Evolutionary conservation across 2,329 filamentous ascomycete genomes (phyloP), one percentile per base, ranked within the genome.

Genomic region (Plenodomus tracheiphilus): DNA sequence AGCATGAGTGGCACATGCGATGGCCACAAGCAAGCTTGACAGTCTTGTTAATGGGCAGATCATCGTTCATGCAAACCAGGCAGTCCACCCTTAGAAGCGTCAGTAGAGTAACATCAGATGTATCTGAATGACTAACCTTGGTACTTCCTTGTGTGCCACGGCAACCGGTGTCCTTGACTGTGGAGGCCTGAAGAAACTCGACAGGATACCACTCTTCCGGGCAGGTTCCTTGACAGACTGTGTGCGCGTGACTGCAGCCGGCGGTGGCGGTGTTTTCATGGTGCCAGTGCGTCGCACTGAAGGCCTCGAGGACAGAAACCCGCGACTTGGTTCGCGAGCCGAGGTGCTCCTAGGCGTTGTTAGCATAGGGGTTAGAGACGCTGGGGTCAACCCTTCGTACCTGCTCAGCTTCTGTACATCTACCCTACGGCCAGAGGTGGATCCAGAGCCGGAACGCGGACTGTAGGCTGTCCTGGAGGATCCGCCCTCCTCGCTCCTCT

Each of bases 1-100:
- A 77, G 69, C 91, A 96, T 7, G 79, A 70, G 56, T 88, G 80
- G 71, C 91, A 96, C 87, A 93, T 91, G 53, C 85, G 83, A 71
- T 96, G 91, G 2, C 85, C 85, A 68, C 91, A 96, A 58, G 83
- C 81, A 30, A 96, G 81, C 68, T 86, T 88, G 32, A 85, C 85
- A 28, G 86, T 82, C 69, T 84, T 85, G 50, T 78, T 78, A 9
- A 80, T 65, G 1, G 85, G 83, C 2, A 88, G 74, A 53, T 89
- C 85, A 54, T 89, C 86, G 34, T 78, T 79, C 65, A 86, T 75
- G 66, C 91, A 96, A 19, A 82, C 83, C 40, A 91, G 75, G 62
- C 91, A 96, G 62, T 87, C 81, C 38, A 87, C 80, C 49, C 86
- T 91, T 7, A 11, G 13, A 36, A 41, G 25, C 17, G 38, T 66